These are phyloP conservation scores for Colletotrichum orchidophilum DNA, from an alignment of 2,329 filamentous ascomycete genomes.

Conservation along the genomic window DNA sequence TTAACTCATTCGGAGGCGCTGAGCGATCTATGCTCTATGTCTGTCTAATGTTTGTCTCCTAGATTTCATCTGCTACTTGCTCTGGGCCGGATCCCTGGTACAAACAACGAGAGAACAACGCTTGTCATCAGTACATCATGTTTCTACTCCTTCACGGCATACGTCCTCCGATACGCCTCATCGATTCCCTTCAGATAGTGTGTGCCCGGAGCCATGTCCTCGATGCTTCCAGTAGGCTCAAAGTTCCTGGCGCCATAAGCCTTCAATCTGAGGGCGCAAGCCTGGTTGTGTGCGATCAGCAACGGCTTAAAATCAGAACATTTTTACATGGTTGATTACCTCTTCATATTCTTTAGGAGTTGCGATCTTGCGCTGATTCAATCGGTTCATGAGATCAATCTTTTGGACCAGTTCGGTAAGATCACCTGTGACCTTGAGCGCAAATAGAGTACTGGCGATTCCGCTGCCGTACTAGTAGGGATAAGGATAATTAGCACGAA, in stretches of 20 bases:
- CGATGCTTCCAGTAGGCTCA: conserved; percentile 5
- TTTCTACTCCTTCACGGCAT: conserved; percentile 10
- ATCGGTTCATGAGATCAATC: conserved; percentile 14
- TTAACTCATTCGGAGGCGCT: no score
- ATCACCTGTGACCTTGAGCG: conserved; percentile 16
- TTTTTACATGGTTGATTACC: background rate
- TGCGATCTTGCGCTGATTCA: conserved; percentile 9
- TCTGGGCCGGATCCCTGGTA: no score
- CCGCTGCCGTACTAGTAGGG: conserved; percentile 23
- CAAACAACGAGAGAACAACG: no score
- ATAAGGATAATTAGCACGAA: no score
- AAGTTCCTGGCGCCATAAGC: conserved; percentile 9
- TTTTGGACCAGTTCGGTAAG: conserved; percentile 13
- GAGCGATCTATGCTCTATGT: no score
- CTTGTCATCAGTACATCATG: no score
- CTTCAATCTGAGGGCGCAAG: conserved; percentile 10
- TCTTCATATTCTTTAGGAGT: conserved; percentile 7
- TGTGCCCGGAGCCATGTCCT: conserved; percentile 1
- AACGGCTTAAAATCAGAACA: rapidly evolving
- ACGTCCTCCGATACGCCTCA: conserved; percentile 2
- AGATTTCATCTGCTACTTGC: no score
- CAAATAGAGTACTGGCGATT: conserved; percentile 18
- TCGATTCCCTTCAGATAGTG: conserved; percentile 5
- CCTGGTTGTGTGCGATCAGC: background rate
- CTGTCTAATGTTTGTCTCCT: no score